Base-by-base conservation (phyloP, 1,284 basidiomycete genomes). In the Naganishia sp. region DNA sequence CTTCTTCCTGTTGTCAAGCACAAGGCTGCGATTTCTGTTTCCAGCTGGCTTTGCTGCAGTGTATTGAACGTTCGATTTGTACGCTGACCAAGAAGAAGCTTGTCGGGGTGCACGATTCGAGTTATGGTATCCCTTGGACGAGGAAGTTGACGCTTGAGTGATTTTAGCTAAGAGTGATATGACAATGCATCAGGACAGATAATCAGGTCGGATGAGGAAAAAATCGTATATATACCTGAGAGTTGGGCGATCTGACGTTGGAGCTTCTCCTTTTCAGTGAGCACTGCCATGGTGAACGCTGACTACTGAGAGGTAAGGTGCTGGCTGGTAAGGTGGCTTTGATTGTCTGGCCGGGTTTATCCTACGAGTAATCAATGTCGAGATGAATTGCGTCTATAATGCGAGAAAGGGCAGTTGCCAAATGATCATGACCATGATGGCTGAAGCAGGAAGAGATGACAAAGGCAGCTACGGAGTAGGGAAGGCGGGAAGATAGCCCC, bases 171-270 rank as follows among this genome's bases (percentile, higher is more conserved):
- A 45, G 77, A 21, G 5, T 28, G 28, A 46, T 46, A 45, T 21
- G 49, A n/a, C 42, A n/a, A 25, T 39, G 11, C 45, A 50, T 39
- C 2, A 45, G 17, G 21, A n/a, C 21, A 6, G 39, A 28, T 9
- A 28, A 18, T 42, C 32, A 17, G 13, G 54, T 42, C 23, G 45
- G 15, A n/a, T 25, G 6, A 42, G 56, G 21, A 18, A 17, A 15
- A 25, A 13, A 42, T n/a, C 43, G 42, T 21, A 10, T 25, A 71
- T 74, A 23, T 49, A 77, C 78, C 77, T 43, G 77, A 77, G 2
- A 80, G 67, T 61, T 77, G 77, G 28, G 79, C 79, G 31, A 80
- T 80, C 64, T 80, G 78, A 39, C 75, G 75, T 65, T 79, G 74
- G 0, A 80, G 67, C 6, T 55, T 46, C 35, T 69, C 68, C 52